Evolutionary conservation across 306 rosid genomes (phyloP), one percentile per base, ranked within the genome.

Genomic region (Gillenia trifoliata): DNA sequence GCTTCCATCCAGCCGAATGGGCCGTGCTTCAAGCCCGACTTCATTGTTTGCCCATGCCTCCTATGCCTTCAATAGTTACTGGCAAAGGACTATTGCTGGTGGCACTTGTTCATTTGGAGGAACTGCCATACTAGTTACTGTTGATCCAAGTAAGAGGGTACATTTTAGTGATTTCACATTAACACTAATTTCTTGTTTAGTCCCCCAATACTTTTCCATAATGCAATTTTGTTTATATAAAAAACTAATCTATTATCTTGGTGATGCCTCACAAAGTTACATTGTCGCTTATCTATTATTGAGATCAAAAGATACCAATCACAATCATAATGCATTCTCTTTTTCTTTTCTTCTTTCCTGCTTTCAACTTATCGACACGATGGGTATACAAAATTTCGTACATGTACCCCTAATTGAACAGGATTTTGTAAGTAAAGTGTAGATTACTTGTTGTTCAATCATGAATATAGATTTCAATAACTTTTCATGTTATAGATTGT

Each of bases 71-170:
- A 95, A 94, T 76, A 92, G 92, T 55, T 92, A 82, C 9, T 95
- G 99, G 99, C 99, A 95, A 68, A 84, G 82, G 75, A 85, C 83
- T 26, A 95, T 47, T 13, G 87, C 88, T 5, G 99, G 99, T 63
- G 97, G 91, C 79, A 79, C 79, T 0, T 95, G 99, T 5, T 91
- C 85, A 5, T 92, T 95, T 79, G 99, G 99, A 66, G 98, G 97
- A 11, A 90, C 96, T 55, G 97, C 88, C 66, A 89, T 95, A 64
- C 85, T 95, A 22, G 98, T 95, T 76, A 77, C 88, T 0, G 87
- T 80, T 55, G 99, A 95, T 77, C 99, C 99, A 19, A 95, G 99
- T 95, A 78, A 72, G 52, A 1, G 52, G 15, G 74, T 3, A 28
- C 4, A 43, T 9, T 20, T 62, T 25, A 7, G 4, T 29, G 2